Conservation (phyloP, 78 protist genomes). For the Guillardia theta region DNA sequence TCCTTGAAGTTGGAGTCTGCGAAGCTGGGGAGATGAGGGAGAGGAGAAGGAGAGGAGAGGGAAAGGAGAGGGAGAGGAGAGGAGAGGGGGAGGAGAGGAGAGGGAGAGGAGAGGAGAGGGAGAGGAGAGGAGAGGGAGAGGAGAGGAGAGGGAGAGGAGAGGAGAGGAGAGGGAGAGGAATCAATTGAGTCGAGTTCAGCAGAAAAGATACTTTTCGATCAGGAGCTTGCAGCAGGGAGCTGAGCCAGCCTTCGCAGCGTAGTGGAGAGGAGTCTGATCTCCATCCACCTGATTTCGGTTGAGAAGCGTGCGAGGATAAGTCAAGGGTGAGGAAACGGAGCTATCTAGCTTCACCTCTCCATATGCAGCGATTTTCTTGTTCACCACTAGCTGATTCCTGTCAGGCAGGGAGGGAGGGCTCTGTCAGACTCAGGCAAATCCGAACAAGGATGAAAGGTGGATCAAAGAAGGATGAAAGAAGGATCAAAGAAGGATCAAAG, state of each 20-base stretch:
- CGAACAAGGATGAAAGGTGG: too few species aligned
- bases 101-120: not conserved
- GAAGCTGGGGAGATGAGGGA: not conserved
- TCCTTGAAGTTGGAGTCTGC: conserved; percentile 27
- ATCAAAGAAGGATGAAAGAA: too few species aligned
- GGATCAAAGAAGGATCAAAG: too few species aligned
- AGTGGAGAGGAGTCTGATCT: conserved; percentile 8
- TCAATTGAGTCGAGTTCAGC: too few species aligned
- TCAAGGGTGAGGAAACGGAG: too few species aligned
- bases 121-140: not conserved
- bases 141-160: not conserved
- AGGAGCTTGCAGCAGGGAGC: not conserved
- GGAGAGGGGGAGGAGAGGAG: not conserved
- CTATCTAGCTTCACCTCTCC: too few species aligned
- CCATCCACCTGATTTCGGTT: not conserved
- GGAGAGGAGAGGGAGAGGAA: not conserved
- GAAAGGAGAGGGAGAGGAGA: not conserved
- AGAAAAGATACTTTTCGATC: not conserved
- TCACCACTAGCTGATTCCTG: too few species aligned
- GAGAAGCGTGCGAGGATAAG: too few species aligned
- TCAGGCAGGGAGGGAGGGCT: too few species aligned
- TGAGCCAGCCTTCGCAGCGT: not conserved
- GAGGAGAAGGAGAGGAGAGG: not conserved
- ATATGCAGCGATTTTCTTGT: too few species aligned
- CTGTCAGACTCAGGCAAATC: too few species aligned